Percentiles rank a stretch among this genome's conserved stretches.
Evolutionary conservation across 345 rosid species (phyloP).

Genomic region (Syzygium aqueum): DNA sequence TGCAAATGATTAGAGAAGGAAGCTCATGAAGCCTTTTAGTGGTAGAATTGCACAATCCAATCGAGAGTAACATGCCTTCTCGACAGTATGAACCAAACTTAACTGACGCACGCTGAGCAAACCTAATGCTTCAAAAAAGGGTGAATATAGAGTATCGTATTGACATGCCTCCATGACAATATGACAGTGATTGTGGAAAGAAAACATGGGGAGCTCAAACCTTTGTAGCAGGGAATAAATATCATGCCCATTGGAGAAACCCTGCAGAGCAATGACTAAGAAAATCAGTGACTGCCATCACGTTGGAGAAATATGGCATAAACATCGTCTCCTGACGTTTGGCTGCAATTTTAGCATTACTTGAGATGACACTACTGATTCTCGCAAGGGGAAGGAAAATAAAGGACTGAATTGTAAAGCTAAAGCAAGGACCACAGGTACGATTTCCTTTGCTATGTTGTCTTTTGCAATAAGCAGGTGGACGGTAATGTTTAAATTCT

Average conservation of each 20-base stretch:
- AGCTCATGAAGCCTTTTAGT: background rate
- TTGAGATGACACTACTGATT: background rate
- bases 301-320: background rate
- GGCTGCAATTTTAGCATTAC: background rate
- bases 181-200: background rate
- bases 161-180: background rate
- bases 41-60: background rate
- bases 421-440: background rate
- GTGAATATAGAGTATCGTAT: background rate
- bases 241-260: conserved; percentile 95
- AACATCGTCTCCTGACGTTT: background rate
- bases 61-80: background rate
- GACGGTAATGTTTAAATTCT: background rate
- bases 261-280: conserved; percentile 33
- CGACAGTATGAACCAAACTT: background rate
- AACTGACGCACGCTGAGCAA: background rate
- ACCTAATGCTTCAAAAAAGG: background rate
- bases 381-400: background rate
- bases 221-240: conserved; percentile 96
- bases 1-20: background rate
- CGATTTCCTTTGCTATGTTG: background rate
- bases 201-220: conserved; percentile 21
- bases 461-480: background rate
- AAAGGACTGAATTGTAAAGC: background rate
- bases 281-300: background rate